Evolutionary conservation across 2,329 filamentous ascomycete genomes (phyloP).

Genomic region (Diaporthe citrichinensis): DNA sequence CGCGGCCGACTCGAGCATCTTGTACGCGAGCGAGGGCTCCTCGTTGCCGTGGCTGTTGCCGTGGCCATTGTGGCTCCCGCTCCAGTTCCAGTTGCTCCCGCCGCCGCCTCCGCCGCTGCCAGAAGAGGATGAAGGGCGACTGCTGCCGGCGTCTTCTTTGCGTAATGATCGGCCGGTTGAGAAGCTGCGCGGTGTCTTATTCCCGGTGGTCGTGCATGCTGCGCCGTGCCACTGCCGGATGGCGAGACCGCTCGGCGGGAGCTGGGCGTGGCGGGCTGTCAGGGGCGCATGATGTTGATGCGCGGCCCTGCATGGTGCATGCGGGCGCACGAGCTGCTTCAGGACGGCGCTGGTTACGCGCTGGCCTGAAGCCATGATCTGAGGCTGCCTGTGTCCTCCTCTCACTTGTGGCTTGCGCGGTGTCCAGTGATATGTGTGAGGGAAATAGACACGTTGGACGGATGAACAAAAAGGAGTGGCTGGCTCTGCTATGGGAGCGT

Average conservation of each 20-base stretch:
- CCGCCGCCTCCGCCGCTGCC: constrained; percentile 27
- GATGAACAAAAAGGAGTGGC: not conserved
- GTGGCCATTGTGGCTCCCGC: constrained; percentile 23
- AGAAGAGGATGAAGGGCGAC: not conserved
- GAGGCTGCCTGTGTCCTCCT: not conserved
- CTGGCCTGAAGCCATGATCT: constrained; percentile 33
- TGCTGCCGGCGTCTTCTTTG: not conserved
- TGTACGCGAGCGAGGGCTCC: constrained; percentile 62
- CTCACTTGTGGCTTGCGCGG: not conserved
- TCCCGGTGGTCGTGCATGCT: constrained; percentile 16
- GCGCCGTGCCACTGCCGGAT: constrained; percentile 18
- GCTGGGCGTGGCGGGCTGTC: not conserved
- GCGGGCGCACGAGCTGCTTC: constrained; percentile 25
- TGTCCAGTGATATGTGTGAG: not conserved
- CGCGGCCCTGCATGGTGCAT: constrained; percentile 17
- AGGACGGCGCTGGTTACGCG: constrained; percentile 24
- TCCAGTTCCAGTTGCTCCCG: not conserved
- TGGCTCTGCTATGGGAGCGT: constrained; percentile 5
- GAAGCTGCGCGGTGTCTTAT: constrained; percentile 12
- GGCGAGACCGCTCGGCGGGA: not conserved
- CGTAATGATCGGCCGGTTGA: constrained; percentile 32
- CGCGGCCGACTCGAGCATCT: constrained; percentile 81
- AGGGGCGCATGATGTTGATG: constrained; percentile 1
- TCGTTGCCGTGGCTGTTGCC: not conserved
- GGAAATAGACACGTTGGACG: not conserved